These are phyloP conservation scores for Jimgerdemannia flammicorona DNA, from an alignment of 192 early-diverging fungal species.

Conservation along the genomic window DNA sequence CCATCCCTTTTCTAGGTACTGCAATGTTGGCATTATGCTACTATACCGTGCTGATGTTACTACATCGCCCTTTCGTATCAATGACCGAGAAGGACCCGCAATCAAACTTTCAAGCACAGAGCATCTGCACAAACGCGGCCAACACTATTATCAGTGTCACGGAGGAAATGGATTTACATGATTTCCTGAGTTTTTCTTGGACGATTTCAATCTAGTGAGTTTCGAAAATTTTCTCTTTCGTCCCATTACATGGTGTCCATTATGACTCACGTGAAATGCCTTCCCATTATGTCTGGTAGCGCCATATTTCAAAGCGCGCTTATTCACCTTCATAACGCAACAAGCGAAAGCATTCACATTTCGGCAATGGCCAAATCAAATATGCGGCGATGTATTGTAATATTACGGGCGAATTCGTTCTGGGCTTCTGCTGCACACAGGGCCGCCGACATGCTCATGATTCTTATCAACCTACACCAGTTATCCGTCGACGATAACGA, in stretches of 20 bases:
- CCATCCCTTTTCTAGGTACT: neutral
- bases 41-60: conserved; percentile 25
- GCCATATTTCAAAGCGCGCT: conserved; percentile 1
- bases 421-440: neutral
- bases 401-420: neutral
- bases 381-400: neutral
- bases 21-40: conserved; percentile 19
- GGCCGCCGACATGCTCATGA: neutral
- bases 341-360: neutral
- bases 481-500: neutral
- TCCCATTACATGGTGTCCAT: neutral
- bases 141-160: conserved; percentile 18
- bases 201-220: conserved; percentile 28
- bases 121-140: conserved; percentile 22
- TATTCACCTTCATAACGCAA: conserved; percentile 1
- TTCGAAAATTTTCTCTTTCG: neutral
- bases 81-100: neutral
- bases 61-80: conserved; percentile 35
- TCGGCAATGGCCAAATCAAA: neutral
- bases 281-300: neutral
- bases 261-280: neutral
- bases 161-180: conserved; percentile 7
- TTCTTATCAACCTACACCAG: neutral
- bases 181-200: conserved; percentile 23
- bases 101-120: conserved; percentile 11